A percentile compares a stretch with the other conserved stretches of the same genome.
Conservation (phyloP, 2,329 filamentous ascomycete species). For the Xylariaceae sp. region DNA sequence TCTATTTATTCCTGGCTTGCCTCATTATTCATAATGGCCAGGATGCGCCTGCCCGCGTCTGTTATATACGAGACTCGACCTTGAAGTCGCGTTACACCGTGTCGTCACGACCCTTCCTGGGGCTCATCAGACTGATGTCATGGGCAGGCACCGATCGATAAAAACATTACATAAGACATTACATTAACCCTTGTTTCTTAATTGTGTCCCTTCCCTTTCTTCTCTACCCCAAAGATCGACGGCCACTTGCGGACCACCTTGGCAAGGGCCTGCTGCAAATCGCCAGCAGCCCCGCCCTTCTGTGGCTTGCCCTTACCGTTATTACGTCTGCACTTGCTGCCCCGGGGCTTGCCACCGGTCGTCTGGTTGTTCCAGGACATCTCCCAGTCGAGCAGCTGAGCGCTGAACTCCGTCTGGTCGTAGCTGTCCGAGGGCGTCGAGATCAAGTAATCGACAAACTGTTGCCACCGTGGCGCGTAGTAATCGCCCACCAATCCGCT, state of each 20-base stretch:
- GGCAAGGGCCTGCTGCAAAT: not conserved
- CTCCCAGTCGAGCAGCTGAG: slow-evolving; percentile 16
- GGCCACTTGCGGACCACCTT: not conserved
- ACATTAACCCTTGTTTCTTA: not conserved
- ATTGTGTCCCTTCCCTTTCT: not conserved
- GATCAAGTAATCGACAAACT: slow-evolving; percentile 18
- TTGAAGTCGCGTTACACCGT: not conserved
- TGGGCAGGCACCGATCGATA: not conserved
- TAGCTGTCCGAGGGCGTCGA: slow-evolving; percentile 12
- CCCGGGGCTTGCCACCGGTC: not conserved
- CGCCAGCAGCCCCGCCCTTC: too few species aligned
- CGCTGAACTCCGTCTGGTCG: slow-evolving; percentile 11
- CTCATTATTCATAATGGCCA: too few species aligned
- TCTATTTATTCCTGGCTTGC: too few species aligned
- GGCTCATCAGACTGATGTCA: slow-evolving; percentile 18
- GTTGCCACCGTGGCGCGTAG: slow-evolving; percentile 19
- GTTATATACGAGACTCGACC: not conserved
- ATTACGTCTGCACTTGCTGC: too few species aligned
- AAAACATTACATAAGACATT: not conserved
- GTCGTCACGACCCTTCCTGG: slow-evolving; percentile 9
- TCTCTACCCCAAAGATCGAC: not conserved
- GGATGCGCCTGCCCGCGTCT: not conserved
- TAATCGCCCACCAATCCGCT: slow-evolving; percentile 17
- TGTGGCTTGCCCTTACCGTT: too few species aligned
- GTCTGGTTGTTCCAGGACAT: slow-evolving; percentile 14